These are phyloP conservation scores for Lagenidium giganteum DNA, from an alignment of 352 stramenopile species.

Conservation along the genomic window DNA sequence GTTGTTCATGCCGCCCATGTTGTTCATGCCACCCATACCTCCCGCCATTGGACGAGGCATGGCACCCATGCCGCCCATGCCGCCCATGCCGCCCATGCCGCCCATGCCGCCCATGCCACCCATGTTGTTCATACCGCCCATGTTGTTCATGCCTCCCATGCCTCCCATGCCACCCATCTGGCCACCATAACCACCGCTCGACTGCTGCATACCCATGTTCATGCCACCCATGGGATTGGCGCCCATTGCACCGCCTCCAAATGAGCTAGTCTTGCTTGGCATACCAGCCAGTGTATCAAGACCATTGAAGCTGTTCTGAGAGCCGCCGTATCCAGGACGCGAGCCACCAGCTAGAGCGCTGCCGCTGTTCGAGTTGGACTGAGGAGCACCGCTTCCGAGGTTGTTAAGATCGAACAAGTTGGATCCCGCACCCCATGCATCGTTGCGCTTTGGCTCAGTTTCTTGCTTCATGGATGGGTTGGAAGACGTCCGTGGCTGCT, in stretches of 20 bases:
- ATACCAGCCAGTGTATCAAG: conserved; percentile 77
- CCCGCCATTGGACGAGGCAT: conserved; percentile 8
- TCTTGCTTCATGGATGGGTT: conserved; percentile 29
- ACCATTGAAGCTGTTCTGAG: conserved; percentile 75
- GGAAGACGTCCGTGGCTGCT: conserved; percentile 32
- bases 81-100: conserved; percentile 30
- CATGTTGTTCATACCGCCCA: conserved; percentile 45
- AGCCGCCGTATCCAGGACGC: conserved; percentile 25
- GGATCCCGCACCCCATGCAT: conserved; percentile 77
- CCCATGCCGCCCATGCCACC: conserved; percentile 39
- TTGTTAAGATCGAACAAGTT: conserved; percentile 81
- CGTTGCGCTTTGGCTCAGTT: conserved; percentile 52
- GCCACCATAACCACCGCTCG: neutral
- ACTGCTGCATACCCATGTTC: conserved; percentile 5
- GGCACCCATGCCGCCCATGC: conserved; percentile 34
- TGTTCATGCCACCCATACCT: conserved; percentile 45
- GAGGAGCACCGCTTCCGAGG: conserved; percentile 30
- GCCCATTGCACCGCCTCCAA: conserved; percentile 44
- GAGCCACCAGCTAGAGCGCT: conserved; percentile 3
- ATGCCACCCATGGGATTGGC: conserved; percentile 36
- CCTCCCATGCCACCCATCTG: conserved; percentile 13
- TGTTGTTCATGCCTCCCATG: conserved; percentile 46
- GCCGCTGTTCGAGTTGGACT: conserved; percentile 14
- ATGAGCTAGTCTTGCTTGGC: conserved; percentile 53
- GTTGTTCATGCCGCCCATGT: conserved; percentile 18